Evolutionary conservation across 106 monocot species (phyloP), one percentile per base, ranked within the genome.

Genomic region (Narthecium ossifragum): DNA sequence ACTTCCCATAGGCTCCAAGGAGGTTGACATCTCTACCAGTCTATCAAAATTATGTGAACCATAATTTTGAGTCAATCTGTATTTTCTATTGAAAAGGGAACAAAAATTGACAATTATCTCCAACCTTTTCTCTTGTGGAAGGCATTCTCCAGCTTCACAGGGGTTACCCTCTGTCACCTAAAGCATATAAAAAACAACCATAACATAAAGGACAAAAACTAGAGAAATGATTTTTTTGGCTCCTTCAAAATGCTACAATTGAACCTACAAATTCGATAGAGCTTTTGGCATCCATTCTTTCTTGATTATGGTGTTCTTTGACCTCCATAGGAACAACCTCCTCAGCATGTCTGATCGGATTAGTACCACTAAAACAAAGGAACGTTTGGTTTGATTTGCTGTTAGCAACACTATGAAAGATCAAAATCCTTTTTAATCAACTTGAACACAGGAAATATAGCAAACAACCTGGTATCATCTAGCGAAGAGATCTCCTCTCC

Each of bases 41-140:
- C n/a, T n/a, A n/a, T n/a, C n/a, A n/a, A n/a, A n/a, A n/a, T n/a
- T n/a, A n/a, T n/a, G n/a, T n/a, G n/a, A n/a, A n/a, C n/a, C n/a
- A n/a, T n/a, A n/a, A n/a, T n/a, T n/a, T n/a, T n/a, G n/a, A n/a
- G n/a, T n/a, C n/a, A n/a, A n/a, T n/a, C n/a, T n/a, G n/a, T n/a
- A n/a, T n/a, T n/a, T n/a, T n/a, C n/a, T n/a, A n/a, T n/a, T n/a
- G n/a, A n/a, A n/a, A n/a, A n/a, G n/a, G n/a, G n/a, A n/a, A n/a
- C n/a, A n/a, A n/a, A n/a, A n/a, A n/a, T n/a, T n/a, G n/a, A n/a
- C n/a, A n/a, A n/a, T n/a, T n/a, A n/a, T n/a, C n/a, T n/a, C n/a
- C n/a, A 40, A 80, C 77, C 73, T 82, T 31, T 46, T 73, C 60
- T 77, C 65, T 69, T 65, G 59, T 30, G 57, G 46, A 63, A 46